These are phyloP conservation scores for Alternaria rosae DNA, from an alignment of 2,329 filamentous ascomycete species.

Conservation along the genomic window DNA sequence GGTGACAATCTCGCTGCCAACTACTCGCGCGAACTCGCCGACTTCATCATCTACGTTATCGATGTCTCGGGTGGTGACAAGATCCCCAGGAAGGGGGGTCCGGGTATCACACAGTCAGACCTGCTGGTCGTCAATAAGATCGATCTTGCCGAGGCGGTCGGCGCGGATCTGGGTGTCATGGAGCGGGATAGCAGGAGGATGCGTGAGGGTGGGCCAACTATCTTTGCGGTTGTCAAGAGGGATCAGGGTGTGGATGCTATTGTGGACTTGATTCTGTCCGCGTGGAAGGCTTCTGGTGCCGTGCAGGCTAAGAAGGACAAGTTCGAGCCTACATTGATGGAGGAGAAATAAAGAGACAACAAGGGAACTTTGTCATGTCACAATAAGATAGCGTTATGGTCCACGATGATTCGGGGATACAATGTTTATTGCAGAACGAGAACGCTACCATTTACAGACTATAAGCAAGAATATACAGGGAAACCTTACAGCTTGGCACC, in stretches of 20 bases:
- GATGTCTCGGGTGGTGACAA: slow-evolving; percentile 97
- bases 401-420: background rate
- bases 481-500: slow-evolving; percentile 26
- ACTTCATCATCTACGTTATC: slow-evolving; percentile 99
- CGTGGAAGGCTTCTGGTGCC: slow-evolving; percentile 91
- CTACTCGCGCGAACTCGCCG: slow-evolving; percentile 91
- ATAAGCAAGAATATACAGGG: background rate
- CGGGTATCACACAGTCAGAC: slow-evolving; percentile 96
- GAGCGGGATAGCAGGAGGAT: slow-evolving; percentile 94
- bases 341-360: slow-evolving; percentile 26
- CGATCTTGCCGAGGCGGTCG: slow-evolving; percentile 87
- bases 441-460: slow-evolving; percentile 6
- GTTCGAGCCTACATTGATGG: slow-evolving; percentile 45
- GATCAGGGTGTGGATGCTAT: slow-evolving; percentile 85
- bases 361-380: too few relatives aligned
- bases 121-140: slow-evolving; percentile 97
- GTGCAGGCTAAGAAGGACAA: slow-evolving; percentile 46
- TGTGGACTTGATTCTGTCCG: slow-evolving; percentile 84
- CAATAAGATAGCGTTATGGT: too few relatives aligned
- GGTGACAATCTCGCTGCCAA: slow-evolving; percentile 98
- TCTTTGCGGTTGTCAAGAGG: slow-evolving; percentile 98
- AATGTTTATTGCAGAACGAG: background rate
- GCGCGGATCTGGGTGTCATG: slow-evolving; percentile 92
- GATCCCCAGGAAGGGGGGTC: slow-evolving; percentile 93
- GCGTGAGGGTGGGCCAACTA: slow-evolving; percentile 90